Conservation (phyloP, 2,329 filamentous ascomycete species). For the Anthostomella pinea region DNA sequence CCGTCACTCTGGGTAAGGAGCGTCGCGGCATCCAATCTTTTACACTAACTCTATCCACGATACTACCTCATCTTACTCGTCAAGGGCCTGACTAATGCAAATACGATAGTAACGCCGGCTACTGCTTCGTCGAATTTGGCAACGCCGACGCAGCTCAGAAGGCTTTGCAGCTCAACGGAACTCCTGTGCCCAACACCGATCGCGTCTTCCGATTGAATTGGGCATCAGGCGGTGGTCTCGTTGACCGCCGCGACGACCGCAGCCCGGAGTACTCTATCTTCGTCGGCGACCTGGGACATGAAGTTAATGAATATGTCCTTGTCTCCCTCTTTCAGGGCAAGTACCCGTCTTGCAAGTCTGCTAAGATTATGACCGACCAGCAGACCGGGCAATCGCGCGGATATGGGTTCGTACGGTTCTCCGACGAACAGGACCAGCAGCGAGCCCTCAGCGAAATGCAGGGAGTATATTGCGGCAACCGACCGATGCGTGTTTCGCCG, state of each 20-base stretch:
- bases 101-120: constrained; percentile 78
- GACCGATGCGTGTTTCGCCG: constrained; percentile 97
- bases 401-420: constrained; percentile 97
- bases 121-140: constrained; percentile 95
- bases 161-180: constrained; percentile 86
- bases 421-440: constrained; percentile 93
- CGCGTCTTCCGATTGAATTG: constrained; percentile 99
- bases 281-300: constrained; percentile 93
- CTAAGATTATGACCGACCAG: constrained; percentile 99
- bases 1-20: constrained; percentile 94
- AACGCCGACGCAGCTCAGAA: constrained; percentile 82
- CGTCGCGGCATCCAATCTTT: too few relatives aligned
- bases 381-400: constrained; percentile 97
- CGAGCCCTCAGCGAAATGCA: constrained; percentile 97
- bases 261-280: constrained; percentile 97
- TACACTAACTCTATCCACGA: too few relatives aligned
- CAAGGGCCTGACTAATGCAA: neutral
- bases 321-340: constrained; percentile 96
- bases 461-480: constrained; percentile 97
- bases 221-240: constrained; percentile 93
- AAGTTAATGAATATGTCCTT: constrained; percentile 97
- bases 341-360: constrained; percentile 96
- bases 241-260: constrained; percentile 93
- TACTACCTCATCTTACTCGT: too few relatives aligned
- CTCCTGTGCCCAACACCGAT: constrained; percentile 86